Conservation (phyloP, 164 flowering plant genomes). For the Echeveria elegans region DNA sequence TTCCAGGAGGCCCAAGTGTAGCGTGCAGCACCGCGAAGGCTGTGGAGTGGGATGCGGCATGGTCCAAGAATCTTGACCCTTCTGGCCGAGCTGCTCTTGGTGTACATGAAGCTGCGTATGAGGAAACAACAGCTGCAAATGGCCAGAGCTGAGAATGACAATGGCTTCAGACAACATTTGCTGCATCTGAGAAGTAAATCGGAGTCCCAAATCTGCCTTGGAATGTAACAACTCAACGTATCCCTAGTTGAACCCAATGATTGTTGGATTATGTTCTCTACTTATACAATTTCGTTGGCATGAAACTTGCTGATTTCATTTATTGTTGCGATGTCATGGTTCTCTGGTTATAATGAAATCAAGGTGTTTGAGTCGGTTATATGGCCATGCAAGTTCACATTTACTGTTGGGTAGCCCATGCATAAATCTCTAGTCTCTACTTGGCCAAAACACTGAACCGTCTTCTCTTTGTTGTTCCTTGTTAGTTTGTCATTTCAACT, state of each 20-base stretch:
- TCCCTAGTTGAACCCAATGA: not conserved
- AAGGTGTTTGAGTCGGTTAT: too few species aligned
- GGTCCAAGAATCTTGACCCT: slow-evolving; percentile 93
- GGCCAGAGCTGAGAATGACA: slow-evolving; percentile 2
- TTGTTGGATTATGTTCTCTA: not conserved
- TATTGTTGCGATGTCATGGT: too few species aligned
- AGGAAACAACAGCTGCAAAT: slow-evolving; percentile 17
- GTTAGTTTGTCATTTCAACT: too few species aligned
- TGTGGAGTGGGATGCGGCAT: slow-evolving; percentile 93
- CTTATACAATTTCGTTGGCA: not conserved
- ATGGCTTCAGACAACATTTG: not conserved
- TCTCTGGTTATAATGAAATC: too few species aligned
- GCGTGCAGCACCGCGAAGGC: slow-evolving; percentile 99
- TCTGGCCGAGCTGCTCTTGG: slow-evolving; percentile 99
- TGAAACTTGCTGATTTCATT: not conserved
- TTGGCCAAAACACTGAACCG: too few species aligned
- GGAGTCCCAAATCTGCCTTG: not conserved
- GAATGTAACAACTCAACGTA: not conserved
- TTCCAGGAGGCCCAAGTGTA: slow-evolving; percentile 97
- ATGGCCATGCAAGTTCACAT: too few species aligned
- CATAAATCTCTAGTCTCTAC: too few species aligned
- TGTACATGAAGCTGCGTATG: slow-evolving; percentile 80
- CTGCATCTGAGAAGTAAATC: not conserved
- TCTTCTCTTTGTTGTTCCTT: too few species aligned
- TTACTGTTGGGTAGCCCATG: too few species aligned